Evolutionary conservation across 2,329 filamentous ascomycete genomes (phyloP), one percentile per base, ranked within the genome.

Genomic region (Fusarium sulawesiense): DNA sequence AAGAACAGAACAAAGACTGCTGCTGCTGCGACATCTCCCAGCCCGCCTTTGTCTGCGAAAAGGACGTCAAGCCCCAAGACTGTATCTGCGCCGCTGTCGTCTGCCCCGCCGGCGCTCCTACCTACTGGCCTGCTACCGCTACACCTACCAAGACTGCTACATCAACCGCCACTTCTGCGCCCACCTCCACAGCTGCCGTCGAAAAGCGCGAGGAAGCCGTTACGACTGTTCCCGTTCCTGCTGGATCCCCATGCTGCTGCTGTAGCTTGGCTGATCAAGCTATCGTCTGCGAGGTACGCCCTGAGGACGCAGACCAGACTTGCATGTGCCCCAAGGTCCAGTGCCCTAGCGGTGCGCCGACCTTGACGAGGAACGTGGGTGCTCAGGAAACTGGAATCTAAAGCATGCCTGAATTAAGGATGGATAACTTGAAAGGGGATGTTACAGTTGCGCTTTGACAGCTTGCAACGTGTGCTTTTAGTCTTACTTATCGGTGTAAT

Each of bases 21-120:
- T 80, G 78, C 74, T 80, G 78, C 75, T 80, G 79, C 68, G 73
- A 80, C 48, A 62, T 75, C 14, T 62, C 64, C 11, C 50, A 57
- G 9, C 46, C 44, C 9, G 69, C 62, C 53, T 76, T 78, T 23
- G 62, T 70, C 54, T 80, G 78, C 68, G 63, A 59, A n/a, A 41
- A 50, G 13, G 14, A 60, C 7, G 40, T 66, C 63, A 58, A 54
- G 11, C 54, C 61, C 27, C 32, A 56, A 21, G 69, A 75, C 11
- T 80, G 78, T 66, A 34, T 75, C 51, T 80, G 75, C 50, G 51
- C 56, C 5, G 67, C 64, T 11, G 70, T 74, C 14, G 23, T 56
- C 34, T 77, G 75, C 48, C 75, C 76, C n/a, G 27, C 44, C 16
- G 54, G 48, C 37, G 74, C 75, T 7, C 62, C 65, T 7, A 75